Evolutionary conservation across 2,329 filamentous ascomycete species (phyloP).

Genomic region (Dactylonectria estremocensis): DNA sequence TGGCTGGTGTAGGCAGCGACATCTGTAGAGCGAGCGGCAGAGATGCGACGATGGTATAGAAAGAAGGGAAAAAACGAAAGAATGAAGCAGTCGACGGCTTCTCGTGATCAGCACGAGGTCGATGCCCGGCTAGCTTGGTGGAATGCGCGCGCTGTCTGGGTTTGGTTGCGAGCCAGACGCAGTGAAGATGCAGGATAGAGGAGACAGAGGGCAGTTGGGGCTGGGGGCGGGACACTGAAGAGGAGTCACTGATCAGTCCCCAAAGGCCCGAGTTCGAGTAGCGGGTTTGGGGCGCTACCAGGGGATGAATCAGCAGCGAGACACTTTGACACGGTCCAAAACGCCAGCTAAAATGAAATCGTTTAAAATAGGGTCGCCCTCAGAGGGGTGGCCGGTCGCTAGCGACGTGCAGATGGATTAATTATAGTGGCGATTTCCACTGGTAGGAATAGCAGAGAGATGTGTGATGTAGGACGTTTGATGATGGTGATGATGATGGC

Average conservation of each 20-base stretch:
- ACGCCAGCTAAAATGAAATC: slow-evolving; percentile 27
- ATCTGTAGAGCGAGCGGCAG: slow-evolving; percentile 24
- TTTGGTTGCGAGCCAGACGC: not conserved
- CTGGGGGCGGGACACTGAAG: not conserved
- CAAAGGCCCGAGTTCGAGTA: slow-evolving; percentile 2
- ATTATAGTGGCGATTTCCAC: slow-evolving; percentile 3
- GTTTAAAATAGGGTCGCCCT: too few species aligned
- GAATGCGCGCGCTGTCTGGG: slow-evolving; percentile 13
- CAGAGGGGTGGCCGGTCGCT: slow-evolving; percentile 20
- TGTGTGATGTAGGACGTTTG: not conserved
- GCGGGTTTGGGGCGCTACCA: slow-evolving; percentile 19
- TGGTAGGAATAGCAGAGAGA: not conserved
- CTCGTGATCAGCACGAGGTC: slow-evolving; percentile 25
- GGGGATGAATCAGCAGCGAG: slow-evolving; percentile 28
- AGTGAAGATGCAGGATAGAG: slow-evolving; percentile 12
- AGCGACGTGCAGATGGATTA: slow-evolving; percentile 7
- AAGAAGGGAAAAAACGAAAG: slow-evolving; percentile 18
- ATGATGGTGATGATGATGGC: not conserved
- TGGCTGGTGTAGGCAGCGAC: slow-evolving; percentile 38
- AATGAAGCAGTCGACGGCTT: slow-evolving; percentile 26
- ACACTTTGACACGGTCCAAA: not conserved
- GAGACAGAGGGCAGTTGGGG: slow-evolving; percentile 26
- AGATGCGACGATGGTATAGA: slow-evolving; percentile 8
- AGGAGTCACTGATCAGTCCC: not conserved
- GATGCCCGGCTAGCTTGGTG: slow-evolving; percentile 29